Evolutionary conservation across 371 early-diverging fungal species (phyloP).

Genomic region (Syncephalastrum sp.): DNA sequence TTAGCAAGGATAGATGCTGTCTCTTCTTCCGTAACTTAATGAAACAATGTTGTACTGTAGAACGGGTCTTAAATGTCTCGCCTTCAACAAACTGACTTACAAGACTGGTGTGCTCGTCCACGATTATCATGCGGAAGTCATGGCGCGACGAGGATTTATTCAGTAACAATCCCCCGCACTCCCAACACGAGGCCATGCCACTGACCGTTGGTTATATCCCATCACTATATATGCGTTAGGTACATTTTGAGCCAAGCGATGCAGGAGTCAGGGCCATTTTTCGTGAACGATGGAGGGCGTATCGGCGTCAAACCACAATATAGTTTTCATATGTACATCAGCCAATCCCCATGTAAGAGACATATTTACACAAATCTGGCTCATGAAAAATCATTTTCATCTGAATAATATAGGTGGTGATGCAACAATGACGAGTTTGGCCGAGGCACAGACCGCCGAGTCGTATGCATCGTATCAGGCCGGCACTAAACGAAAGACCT

Average conservation of each 20-base stretch:
- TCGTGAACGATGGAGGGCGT: not conserved
- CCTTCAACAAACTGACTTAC: constrained; percentile 54
- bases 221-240: too few relatives aligned
- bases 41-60: constrained; percentile 34
- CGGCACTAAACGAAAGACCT: constrained; percentile 28
- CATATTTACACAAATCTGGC: not conserved
- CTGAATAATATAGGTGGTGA: constrained; percentile 61
- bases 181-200: too few relatives aligned
- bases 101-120: constrained; percentile 65
- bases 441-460: constrained; percentile 52
- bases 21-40: not conserved
- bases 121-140: constrained; percentile 85
- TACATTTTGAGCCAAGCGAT: not conserved
- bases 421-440: constrained; percentile 68
- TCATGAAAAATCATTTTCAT: not conserved
- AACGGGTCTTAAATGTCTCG: constrained; percentile 85
- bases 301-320: constrained; percentile 13
- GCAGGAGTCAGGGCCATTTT: constrained; percentile 5
- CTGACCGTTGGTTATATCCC: too few relatives aligned
- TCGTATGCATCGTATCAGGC: constrained; percentile 39
- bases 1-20: constrained; percentile 24
- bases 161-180: constrained; percentile 37
- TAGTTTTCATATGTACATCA: constrained; percentile 73
- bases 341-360: constrained; percentile 71
- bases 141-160: constrained; percentile 77